Base-by-base conservation (phyloP, 768 basidiomycete species). In the Sistotremastrum niveocremeum region DNA sequence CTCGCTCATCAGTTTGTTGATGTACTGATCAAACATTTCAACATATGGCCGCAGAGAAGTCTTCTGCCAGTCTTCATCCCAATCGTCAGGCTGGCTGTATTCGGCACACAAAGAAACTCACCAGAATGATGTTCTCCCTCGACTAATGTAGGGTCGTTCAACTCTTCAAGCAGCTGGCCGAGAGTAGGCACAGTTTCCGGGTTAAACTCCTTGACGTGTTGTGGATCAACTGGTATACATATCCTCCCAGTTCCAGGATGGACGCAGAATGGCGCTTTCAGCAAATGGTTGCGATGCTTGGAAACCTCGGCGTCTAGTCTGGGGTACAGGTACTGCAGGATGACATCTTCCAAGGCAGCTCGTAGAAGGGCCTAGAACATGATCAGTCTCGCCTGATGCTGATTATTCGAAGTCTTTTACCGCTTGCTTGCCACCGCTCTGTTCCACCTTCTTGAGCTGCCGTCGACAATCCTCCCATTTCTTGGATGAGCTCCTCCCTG, bases 281-380 rank as follows among this genome's bases (percentile, higher is more conserved):
- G 75, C 66, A 99, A 72, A 68, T 99, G 95, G 65, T 99, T 98
- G 42, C 91, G 76, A 58, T 93, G 88, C 57, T 98, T 94, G 3
- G 91, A 93, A 31, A 99, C 95, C 62, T 99, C 95, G 9, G 86
- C 85, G 61, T 99, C 95, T 45, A 99, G 74, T 8, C 95, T 79
- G 1, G 94, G 94, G 62, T 98, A 99, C 0, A 86, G 94, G 62
- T 95, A 97, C 54, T 89, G 84, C 8, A 99, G 67, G 41, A 95
- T 70, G 49, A 97, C 76, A 50, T 98, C 94, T 59, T 94, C 82
- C 65, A 90, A 66, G 3, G 79, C 77, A 2, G 63, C 62, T 63
- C 37, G 76, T 52, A 31, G 48, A 53, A 30, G 51, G 50, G 20
- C 20, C 20, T 35, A 35, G 37, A 50, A 3, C 35, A 46, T 28